These are phyloP conservation scores for Fragosphaeria purpurea DNA, from an alignment of 2,329 filamentous ascomycete species.

Conservation along the genomic window DNA sequence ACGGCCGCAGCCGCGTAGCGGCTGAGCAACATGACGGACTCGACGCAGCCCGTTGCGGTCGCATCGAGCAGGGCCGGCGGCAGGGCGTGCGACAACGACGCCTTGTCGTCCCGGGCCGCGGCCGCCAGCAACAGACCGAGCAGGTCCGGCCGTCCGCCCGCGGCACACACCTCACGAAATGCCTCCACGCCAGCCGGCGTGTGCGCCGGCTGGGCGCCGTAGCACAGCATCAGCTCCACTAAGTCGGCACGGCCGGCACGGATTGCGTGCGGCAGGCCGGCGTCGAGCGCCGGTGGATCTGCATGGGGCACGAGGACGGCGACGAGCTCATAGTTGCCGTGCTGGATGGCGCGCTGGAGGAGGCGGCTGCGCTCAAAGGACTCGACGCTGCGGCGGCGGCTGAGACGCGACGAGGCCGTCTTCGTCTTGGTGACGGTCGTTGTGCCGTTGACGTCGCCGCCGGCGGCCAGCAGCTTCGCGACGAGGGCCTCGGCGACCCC, in stretches of 20 bases:
- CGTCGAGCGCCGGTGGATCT: slow-evolving; percentile 39
- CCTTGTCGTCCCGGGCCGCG: slow-evolving; percentile 33
- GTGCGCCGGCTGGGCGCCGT: slow-evolving; percentile 39
- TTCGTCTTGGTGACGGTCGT: slow-evolving; percentile 34
- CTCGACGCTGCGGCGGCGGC: slow-evolving; percentile 39
- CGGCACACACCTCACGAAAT: slow-evolving; percentile 40
- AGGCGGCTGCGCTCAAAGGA: slow-evolving; percentile 40
- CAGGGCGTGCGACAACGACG: slow-evolving; percentile 36
- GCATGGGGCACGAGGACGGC: slow-evolving; percentile 44
- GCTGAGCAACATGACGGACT: slow-evolving; percentile 40
- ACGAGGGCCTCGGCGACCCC: slow-evolving; percentile 48
- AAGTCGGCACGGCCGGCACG: slow-evolving; percentile 32
- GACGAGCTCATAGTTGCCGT: slow-evolving; percentile 44
- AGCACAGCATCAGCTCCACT: slow-evolving; percentile 36
- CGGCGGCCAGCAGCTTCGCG: slow-evolving; percentile 35
- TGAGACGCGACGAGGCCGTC: slow-evolving; percentile 37
- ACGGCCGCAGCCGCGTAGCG: too few species aligned
- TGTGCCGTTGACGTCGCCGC: slow-evolving; percentile 43
- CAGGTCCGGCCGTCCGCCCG: slow-evolving; percentile 35
- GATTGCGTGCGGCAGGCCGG: slow-evolving; percentile 39
- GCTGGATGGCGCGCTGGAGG: slow-evolving; percentile 40
- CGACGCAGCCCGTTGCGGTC: slow-evolving; percentile 36
- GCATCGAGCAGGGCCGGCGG: slow-evolving; percentile 44
- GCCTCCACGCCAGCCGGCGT: slow-evolving; percentile 42
- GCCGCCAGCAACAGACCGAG: slow-evolving; percentile 40